A percentile compares a stretch with the other conserved stretches of the same genome.
Evolutionary conservation across 441 rosid genomes (phyloP).

Genomic region (Eutrema salsugineum): DNA sequence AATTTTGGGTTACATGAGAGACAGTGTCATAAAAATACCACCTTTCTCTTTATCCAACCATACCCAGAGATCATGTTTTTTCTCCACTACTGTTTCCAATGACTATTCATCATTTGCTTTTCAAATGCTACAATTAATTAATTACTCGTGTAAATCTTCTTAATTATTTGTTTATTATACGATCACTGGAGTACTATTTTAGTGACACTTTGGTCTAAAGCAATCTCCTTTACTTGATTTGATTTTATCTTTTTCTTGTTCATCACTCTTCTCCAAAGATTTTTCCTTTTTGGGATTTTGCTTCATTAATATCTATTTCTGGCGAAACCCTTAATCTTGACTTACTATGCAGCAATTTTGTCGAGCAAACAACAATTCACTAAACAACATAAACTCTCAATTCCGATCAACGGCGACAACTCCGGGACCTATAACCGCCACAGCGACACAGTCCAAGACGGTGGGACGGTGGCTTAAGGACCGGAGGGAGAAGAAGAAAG

Average conservation of each 20-base stretch:
- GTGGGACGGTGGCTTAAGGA: conserved; percentile 92
- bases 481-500: conserved; percentile 84
- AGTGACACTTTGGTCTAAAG: conserved; percentile 24
- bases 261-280: conserved; percentile 14
- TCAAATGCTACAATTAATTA: background rate
- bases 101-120: background rate
- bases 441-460: conserved; percentile 60
- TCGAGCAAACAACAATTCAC: conserved; percentile 42
- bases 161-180: background rate
- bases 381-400: conserved; percentile 29
- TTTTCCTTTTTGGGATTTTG: background rate
- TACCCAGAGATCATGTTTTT: conserved; percentile 27
- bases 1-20: conserved; percentile 20
- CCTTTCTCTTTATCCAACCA: conserved; percentile 33
- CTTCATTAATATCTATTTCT: conserved; percentile 2
- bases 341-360: conserved; percentile 46
- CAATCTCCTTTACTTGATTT: conserved; percentile 27
- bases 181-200: background rate
- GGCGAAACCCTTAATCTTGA: background rate
- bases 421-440: conserved; percentile 31
- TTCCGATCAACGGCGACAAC: conserved; percentile 40
- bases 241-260: conserved; percentile 30
- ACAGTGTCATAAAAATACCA: conserved; percentile 6
- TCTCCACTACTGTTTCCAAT: conserved; percentile 16
- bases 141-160: background rate